Conservation (phyloP, 306 rosid species). For the Herpetospermum pedunculosum region DNA sequence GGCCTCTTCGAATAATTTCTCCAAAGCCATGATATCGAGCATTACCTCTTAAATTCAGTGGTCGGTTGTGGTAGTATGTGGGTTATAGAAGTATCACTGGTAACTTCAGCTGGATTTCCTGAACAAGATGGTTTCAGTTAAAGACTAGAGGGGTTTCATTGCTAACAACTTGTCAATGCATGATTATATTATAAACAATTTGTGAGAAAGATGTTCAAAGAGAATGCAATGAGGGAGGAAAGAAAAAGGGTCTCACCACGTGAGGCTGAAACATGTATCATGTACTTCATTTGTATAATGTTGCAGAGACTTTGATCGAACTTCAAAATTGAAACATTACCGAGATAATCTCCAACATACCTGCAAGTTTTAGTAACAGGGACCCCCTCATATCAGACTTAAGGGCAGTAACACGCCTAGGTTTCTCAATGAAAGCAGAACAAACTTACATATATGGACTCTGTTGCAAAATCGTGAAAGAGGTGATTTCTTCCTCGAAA, state of each 20-base stretch:
- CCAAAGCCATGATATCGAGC: neutral
- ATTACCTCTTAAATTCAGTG: conserved; percentile 73
- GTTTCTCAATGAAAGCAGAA: neutral
- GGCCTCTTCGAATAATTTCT: no score
- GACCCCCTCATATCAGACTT: neutral
- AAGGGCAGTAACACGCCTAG: neutral
- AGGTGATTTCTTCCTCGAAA: conserved; percentile 48
- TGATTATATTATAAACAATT: neutral
- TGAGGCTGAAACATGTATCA: conserved; percentile 53
- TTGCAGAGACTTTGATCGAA: conserved; percentile 45
- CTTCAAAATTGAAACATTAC: conserved; percentile 62
- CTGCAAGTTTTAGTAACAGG: conserved; percentile 28
- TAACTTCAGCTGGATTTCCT: conserved; percentile 48
- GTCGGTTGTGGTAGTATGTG: conserved; percentile 66
- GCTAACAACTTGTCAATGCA: neutral
- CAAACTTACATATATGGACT: conserved; percentile 54
- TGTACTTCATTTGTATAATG: conserved; percentile 44
- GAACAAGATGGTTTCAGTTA: conserved; percentile 7
- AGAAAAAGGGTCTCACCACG: conserved; percentile 36
- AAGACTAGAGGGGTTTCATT: neutral
- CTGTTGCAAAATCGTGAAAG: conserved; percentile 42
- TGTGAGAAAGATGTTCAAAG: neutral
- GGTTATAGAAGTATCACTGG: conserved; percentile 29
- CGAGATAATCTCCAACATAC: conserved; percentile 58
- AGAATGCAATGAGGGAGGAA: neutral